These are phyloP conservation scores for Solidago caesia DNA, from an alignment of 129 eudicot genomes.

Conservation along the genomic window DNA sequence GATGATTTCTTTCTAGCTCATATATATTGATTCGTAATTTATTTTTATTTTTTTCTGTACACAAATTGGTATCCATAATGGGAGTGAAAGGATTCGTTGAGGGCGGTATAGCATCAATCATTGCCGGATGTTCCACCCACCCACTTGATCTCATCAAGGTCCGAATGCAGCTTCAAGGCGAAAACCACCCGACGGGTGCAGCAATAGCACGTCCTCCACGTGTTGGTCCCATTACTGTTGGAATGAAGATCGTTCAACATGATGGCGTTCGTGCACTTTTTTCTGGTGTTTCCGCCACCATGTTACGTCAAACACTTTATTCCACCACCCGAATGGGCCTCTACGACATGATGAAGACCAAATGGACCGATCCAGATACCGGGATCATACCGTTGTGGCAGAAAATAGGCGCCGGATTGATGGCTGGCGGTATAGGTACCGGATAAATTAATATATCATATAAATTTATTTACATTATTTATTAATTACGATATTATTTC, in stretches of 20 bases:
- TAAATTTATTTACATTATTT: no score
- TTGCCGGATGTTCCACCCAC: slow-evolving; percentile 84
- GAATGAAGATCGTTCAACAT: slow-evolving; percentile 54
- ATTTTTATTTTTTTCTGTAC: no score
- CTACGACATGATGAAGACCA: slow-evolving; percentile 62
- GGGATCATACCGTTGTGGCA: slow-evolving; percentile 49
- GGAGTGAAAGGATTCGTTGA: slow-evolving; percentile 77
- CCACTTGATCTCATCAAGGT: slow-evolving; percentile 87
- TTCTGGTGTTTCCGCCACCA: slow-evolving; percentile 92
- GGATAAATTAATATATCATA: no score
- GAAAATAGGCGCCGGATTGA: slow-evolving; percentile 66
- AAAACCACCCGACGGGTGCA: slow-evolving; percentile 29
- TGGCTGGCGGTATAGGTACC: slow-evolving; percentile 66
- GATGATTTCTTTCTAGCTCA: no score
- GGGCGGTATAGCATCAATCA: slow-evolving; percentile 90
- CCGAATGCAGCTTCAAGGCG: slow-evolving; percentile 93
- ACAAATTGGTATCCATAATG: slow-evolving; percentile 23
- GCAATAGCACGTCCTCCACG: slow-evolving; percentile 48
- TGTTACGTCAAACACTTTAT: slow-evolving; percentile 78
- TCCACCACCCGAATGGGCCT: slow-evolving; percentile 91
- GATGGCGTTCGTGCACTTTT: slow-evolving; percentile 64
- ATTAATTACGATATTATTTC: no score
- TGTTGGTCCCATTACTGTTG: slow-evolving; percentile 68
- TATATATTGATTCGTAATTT: no score
- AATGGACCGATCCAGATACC: slow-evolving; percentile 67